Evolutionary conservation across 78 protist genomes (phyloP).

Genomic region (Dictyostelium brefeldianum): DNA sequence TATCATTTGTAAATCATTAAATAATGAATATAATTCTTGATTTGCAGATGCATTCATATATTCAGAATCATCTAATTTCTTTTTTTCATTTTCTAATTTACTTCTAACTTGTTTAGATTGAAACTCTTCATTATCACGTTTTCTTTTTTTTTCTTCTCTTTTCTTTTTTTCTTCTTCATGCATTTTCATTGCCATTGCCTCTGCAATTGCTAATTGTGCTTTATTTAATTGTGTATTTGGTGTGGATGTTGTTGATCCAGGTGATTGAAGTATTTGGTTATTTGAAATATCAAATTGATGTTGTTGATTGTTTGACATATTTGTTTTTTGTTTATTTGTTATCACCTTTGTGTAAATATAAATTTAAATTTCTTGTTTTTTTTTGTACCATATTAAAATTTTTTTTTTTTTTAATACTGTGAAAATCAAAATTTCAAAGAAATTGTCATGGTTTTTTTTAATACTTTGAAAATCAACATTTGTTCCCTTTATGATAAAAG

Average conservation of each 20-base stretch:
- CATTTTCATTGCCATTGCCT: conserved; percentile 59
- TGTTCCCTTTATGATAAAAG: no score
- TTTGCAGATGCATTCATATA: conserved; percentile 21
- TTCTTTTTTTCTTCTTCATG: conserved; percentile 69
- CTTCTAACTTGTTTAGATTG: conserved; percentile 31
- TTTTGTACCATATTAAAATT: no score
- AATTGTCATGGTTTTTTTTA: no score
- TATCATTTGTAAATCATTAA: conserved; percentile 89
- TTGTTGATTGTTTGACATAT: conserved; percentile 1
- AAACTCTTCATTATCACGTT: conserved; percentile 58
- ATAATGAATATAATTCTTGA: conserved; percentile 83
- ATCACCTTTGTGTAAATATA: no score
- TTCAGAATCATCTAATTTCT: conserved; percentile 80
- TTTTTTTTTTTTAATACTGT: no score
- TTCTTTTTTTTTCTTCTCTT: conserved; percentile 70
- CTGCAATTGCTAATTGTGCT: conserved; percentile 70
- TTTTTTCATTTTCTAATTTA: conserved; percentile 56
- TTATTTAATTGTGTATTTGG: conserved; percentile 34
- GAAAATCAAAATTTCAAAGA: no score
- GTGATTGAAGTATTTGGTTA: background rate
- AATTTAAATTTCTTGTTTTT: no score
- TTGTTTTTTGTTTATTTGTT: no score
- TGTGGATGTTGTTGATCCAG: background rate
- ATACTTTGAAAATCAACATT: no score
- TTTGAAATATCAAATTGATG: background rate